Percentiles rank a stretch among this genome's conserved stretches.
phyloP scores from a whole-genome alignment of 441 rosid species.

The Hypseocharis bilobata region DNA sequence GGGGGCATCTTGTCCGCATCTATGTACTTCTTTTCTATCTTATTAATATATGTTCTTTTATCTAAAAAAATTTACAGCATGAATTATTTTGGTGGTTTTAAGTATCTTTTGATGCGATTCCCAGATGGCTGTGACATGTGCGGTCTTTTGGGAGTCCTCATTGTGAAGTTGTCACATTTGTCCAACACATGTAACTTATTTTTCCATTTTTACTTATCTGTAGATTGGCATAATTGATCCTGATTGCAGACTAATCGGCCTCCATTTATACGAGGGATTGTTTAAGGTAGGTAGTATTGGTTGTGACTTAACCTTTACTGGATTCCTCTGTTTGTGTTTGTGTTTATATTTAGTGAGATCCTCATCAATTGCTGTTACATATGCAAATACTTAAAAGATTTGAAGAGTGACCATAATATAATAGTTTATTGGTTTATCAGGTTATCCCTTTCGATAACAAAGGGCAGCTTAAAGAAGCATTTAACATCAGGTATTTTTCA shows the following conservation, averaged over 20 bases:
- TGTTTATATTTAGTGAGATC: background rate
- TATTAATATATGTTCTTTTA: no score
- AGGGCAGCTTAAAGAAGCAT: conserved; percentile 95
- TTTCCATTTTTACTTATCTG: conserved; percentile 8
- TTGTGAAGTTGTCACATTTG: background rate
- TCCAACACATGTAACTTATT: background rate
- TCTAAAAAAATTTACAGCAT: no score
- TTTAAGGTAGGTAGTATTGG: conserved; percentile 52
- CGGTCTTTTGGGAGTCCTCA: no score
- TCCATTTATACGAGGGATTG: conserved; percentile 90
- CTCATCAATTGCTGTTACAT: background rate
- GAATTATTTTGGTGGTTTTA: background rate
- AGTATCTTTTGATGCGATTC: background rate
- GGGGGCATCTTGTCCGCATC: no score
- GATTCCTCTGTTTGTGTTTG: background rate
- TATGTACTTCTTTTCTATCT: no score
- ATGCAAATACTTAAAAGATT: background rate
- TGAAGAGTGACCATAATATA: conserved; percentile 4
- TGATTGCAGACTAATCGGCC: conserved; percentile 90
- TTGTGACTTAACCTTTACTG: conserved; percentile 2
- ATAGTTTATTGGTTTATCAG: conserved; percentile 32
- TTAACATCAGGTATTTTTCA: conserved; percentile 74
- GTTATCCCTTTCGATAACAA: conserved; percentile 96
- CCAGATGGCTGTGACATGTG: background rate
- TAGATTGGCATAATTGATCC: conserved; percentile 95